A percentile compares a stretch with the other conserved stretches of the same genome.
phyloP scores from a whole-genome alignment of 1,284 basidiomycete species.

The Puccinia polysora region DNA sequence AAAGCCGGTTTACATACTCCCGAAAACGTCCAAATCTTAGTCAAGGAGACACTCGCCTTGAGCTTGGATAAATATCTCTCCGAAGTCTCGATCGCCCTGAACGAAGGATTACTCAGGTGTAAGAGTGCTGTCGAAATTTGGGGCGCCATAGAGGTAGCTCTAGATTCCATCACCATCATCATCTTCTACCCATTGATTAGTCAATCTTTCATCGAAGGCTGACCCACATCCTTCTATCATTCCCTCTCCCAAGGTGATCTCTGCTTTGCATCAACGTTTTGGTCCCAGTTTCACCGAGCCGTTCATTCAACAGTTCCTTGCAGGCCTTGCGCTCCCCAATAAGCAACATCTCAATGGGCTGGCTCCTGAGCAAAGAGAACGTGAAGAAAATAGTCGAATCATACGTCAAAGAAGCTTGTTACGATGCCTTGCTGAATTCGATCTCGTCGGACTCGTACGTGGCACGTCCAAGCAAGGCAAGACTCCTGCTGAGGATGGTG shows the following conservation, averaged over 20 bases:
- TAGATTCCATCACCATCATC: not conserved
- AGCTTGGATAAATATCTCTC: constrained; percentile 93
- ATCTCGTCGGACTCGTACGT: constrained; percentile 66
- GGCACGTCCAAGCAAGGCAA: constrained; percentile 31
- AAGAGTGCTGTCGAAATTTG: constrained; percentile 84
- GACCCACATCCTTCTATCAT: not conserved
- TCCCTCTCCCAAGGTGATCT: constrained; percentile 65
- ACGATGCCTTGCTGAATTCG: constrained; percentile 81
- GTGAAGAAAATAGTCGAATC: constrained; percentile 78
- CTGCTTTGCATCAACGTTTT: constrained; percentile 81
- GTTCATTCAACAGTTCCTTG: constrained; percentile 64
- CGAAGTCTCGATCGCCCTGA: constrained; percentile 78
- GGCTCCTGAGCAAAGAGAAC: constrained; percentile 77
- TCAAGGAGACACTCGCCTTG: constrained; percentile 84
- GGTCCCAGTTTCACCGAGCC: constrained; percentile 70
- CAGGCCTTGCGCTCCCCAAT: constrained; percentile 57
- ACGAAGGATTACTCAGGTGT: constrained; percentile 79
- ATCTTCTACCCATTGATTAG: not conserved
- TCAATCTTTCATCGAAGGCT: not conserved
- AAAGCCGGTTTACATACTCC: constrained; percentile 66
- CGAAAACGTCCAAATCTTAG: constrained; percentile 74
- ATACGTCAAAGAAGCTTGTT: constrained; percentile 76
- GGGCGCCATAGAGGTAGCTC: constrained; percentile 80
- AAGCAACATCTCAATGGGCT: constrained; percentile 54
- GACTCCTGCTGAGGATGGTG: constrained; percentile 45